These are phyloP conservation scores for Ballota nigra DNA, from an alignment of 257 asterid genomes.

Conservation along the genomic window DNA sequence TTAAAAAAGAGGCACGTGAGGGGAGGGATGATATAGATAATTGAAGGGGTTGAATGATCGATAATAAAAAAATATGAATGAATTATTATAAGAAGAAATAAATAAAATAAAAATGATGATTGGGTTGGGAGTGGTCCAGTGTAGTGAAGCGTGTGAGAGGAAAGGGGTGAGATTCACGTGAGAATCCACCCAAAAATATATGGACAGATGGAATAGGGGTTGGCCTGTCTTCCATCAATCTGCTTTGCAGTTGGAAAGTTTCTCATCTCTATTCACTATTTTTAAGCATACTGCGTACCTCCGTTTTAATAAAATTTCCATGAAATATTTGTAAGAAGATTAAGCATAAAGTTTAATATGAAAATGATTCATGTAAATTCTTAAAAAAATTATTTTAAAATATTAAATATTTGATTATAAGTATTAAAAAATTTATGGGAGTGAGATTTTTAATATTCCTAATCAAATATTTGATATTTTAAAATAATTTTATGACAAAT, in stretches of 20 bases:
- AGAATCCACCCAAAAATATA: slow-evolving; percentile 40
- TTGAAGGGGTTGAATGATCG: too few species aligned
- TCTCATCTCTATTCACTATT: neutral
- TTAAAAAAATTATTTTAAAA: too few species aligned
- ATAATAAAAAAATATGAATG: too few species aligned
- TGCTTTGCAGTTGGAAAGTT: slow-evolving; percentile 42
- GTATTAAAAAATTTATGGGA: too few species aligned
- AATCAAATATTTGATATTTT: too few species aligned
- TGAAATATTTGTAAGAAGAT: too few species aligned
- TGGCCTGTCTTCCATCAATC: slow-evolving; percentile 58
- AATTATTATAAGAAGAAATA: too few species aligned
- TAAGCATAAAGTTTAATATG: too few species aligned
- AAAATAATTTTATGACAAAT: too few species aligned
- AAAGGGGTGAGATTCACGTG: slow-evolving; percentile 77
- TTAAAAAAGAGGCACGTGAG: neutral
- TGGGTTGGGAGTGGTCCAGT: slow-evolving; percentile 25
- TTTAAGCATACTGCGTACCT: neutral
- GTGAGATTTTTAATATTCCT: too few species aligned
- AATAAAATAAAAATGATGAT: neutral
- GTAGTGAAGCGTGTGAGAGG: slow-evolving; percentile 48
- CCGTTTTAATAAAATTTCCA: neutral
- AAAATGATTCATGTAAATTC: too few species aligned
- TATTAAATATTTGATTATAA: too few species aligned
- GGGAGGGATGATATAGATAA: neutral
- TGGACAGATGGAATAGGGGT: slow-evolving; percentile 42